These are phyloP conservation scores for Nepenthes alata DNA, from an alignment of 179 eudicot genomes.

Conservation along the genomic window DNA sequence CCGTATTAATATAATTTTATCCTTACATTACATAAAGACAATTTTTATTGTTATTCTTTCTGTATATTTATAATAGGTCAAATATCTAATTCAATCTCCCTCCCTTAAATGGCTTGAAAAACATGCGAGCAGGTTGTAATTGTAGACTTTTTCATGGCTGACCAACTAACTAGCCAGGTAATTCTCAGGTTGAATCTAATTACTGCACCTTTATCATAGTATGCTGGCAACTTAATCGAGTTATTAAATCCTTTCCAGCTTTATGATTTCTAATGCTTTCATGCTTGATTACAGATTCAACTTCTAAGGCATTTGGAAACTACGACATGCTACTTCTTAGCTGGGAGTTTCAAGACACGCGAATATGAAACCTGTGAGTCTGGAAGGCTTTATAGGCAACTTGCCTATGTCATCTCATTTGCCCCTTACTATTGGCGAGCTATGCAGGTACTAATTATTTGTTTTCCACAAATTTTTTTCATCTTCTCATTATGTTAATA, in stretches of 20 bases:
- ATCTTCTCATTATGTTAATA: not conserved
- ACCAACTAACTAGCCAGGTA: conserved; percentile 98
- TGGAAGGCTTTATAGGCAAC: conserved; percentile 58
- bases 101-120: not conserved
- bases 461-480: not conserved
- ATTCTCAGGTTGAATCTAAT: not conserved
- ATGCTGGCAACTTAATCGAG: not conserved
- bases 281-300: conserved; percentile 40
- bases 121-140: conserved; percentile 49
- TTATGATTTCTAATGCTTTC: not conserved
- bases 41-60: too few relatives aligned
- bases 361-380: conserved; percentile 49
- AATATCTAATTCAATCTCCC: not conserved
- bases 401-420: conserved; percentile 82
- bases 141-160: conserved; percentile 99
- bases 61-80: not conserved
- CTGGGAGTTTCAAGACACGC: conserved; percentile 61
- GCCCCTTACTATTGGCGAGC: conserved; percentile 98
- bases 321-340: conserved; percentile 68
- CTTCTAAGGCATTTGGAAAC: conserved; percentile 76
- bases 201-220: not conserved
- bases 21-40: not conserved
- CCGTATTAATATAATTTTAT: too few relatives aligned
- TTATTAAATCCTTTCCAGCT: not conserved
- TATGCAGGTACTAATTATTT: conserved; percentile 53